These are phyloP conservation scores for Arthrobotrys sphaeroides DNA, from an alignment of 2,329 filamentous ascomycete species.

Conservation along the genomic window DNA sequence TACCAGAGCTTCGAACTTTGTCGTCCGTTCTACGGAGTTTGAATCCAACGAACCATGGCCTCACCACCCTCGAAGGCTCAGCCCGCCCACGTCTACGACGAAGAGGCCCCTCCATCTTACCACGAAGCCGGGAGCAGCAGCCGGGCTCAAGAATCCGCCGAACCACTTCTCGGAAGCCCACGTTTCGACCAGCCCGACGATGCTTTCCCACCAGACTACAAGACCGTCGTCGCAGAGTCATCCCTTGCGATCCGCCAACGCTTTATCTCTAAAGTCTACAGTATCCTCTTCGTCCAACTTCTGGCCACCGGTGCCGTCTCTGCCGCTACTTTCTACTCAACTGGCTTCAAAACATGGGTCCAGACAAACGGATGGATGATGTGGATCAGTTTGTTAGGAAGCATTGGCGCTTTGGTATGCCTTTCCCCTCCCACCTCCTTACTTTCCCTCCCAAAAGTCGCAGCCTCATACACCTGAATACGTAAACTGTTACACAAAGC, in stretches of 20 bases:
- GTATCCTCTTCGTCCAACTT: slow-evolving; percentile 94
- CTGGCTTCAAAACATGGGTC: slow-evolving; percentile 83
- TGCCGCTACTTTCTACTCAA: slow-evolving; percentile 84
- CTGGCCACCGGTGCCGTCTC: slow-evolving; percentile 83
- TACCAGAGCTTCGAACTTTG: not conserved
- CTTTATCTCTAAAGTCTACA: slow-evolving; percentile 97
- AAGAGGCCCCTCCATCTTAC: slow-evolving; percentile 51
- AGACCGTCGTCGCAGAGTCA: slow-evolving; percentile 89
- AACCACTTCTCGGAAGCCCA: slow-evolving; percentile 41
- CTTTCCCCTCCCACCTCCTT: not conserved
- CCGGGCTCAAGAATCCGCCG: slow-evolving; percentile 28
- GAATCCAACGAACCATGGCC: slow-evolving; percentile 8
- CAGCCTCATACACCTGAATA: not conserved
- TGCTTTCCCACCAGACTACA: slow-evolving; percentile 70
- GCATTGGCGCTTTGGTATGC: slow-evolving; percentile 71
- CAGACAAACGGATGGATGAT: slow-evolving; percentile 84
- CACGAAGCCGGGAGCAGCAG: slow-evolving; percentile 45
- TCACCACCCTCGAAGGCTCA: slow-evolving; percentile 46
- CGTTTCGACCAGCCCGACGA: slow-evolving; percentile 47
- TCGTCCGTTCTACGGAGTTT: not conserved
- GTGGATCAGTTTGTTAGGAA: slow-evolving; percentile 74
- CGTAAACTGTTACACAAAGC: slow-evolving; percentile 4
- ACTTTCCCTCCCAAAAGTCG: not conserved
- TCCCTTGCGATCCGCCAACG: slow-evolving; percentile 96
- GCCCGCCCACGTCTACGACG: slow-evolving; percentile 42